phyloP scores from a whole-genome alignment of 2,329 filamentous ascomycete genomes.

The Onygenales sp. region DNA sequence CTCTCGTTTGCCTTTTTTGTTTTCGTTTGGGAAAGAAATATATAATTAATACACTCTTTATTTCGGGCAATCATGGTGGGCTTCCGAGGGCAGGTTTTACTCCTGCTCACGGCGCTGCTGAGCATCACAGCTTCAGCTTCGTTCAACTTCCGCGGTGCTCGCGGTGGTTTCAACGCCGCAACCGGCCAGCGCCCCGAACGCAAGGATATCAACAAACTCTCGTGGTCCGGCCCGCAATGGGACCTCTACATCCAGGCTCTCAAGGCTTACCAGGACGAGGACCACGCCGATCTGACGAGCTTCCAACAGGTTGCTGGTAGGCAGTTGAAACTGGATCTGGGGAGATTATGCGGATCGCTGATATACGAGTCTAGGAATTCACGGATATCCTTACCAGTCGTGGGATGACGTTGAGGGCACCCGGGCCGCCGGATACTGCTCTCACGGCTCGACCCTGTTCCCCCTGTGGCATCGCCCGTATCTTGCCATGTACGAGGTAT shows the following conservation, averaged over 20 bases:
- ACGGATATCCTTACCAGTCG: conserved; percentile 58
- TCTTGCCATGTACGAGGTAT: conserved; percentile 52
- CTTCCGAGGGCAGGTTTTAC: neutral
- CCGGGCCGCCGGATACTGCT: conserved; percentile 61
- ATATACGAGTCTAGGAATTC: conserved; percentile 51
- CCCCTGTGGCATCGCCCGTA: conserved; percentile 79
- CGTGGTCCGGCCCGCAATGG: conserved; percentile 51
- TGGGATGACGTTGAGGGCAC: conserved; percentile 47
- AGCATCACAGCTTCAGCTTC: neutral
- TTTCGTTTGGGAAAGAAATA: neutral
- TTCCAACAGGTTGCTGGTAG: conserved; percentile 71
- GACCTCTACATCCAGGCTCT: conserved; percentile 70
- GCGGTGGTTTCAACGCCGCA: conserved; percentile 16
- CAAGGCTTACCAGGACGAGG: conserved; percentile 58
- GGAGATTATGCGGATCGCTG: neutral
- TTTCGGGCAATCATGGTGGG: conserved; percentile 3
- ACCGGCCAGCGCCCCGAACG: conserved; percentile 36
- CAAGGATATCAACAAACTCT: conserved; percentile 59
- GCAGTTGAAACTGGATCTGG: conserved; percentile 13
- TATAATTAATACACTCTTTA: neutral
- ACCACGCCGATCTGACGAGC: conserved; percentile 56
- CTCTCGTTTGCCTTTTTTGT: neutral
- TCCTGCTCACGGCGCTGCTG: conserved; percentile 1
- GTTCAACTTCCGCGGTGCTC: conserved; percentile 18
- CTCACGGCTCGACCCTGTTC: conserved; percentile 66